Base-by-base conservation (phyloP, 192 early-diverging fungal species). In the Coemansia sp. region DNA sequence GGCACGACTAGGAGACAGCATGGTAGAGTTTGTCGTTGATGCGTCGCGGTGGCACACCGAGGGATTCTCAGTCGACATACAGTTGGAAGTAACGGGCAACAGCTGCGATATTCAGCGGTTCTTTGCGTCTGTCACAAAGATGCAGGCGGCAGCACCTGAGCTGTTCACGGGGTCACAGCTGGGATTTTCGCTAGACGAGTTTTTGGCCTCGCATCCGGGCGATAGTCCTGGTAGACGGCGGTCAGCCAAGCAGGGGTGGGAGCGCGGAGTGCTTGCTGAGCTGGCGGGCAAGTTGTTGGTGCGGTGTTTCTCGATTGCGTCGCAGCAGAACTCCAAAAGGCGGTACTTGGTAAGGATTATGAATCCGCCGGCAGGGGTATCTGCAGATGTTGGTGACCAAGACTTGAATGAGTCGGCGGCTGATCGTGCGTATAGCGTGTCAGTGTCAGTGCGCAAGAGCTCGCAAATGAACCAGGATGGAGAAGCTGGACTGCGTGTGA, bases 341-440 rank as follows among this genome's bases (percentile, higher is more conserved):
- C 38, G 76, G 49, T 78, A 75, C 50, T 61, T 84, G 43, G 67
- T 84, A n/a, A 73, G 81, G 53, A 67, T 84, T 21, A n/a, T 83
- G 28, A 74, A 77, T 21, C 69, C 73, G 64, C 75, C 80, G 1
- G 42, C 49, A 0, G 19, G 49, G 1, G 26, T 50, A 6, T 14
- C 13, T 32, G 16, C 37, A 16, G 40, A 6, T 38, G 39, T 14
- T 4, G 47, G 50, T n/a, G 67, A 52, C 38, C 19, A 42, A 2
- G 46, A 17, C 6, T n/a, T 10, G 21, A 47, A 19, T n/a, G 61
- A 35, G 2, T 46, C 37, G 9, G 28, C 55, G 4, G 28, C 57
- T 0, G 75, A 77, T 35, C 44, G 59, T 5, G 50, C 64, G 59
- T 65, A 72, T 39, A 28, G 73, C 17, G 73, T 84, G 30, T 19